Base-by-base conservation (phyloP, 2,329 filamentous ascomycete species). In the Epichloe elymi region DNA sequence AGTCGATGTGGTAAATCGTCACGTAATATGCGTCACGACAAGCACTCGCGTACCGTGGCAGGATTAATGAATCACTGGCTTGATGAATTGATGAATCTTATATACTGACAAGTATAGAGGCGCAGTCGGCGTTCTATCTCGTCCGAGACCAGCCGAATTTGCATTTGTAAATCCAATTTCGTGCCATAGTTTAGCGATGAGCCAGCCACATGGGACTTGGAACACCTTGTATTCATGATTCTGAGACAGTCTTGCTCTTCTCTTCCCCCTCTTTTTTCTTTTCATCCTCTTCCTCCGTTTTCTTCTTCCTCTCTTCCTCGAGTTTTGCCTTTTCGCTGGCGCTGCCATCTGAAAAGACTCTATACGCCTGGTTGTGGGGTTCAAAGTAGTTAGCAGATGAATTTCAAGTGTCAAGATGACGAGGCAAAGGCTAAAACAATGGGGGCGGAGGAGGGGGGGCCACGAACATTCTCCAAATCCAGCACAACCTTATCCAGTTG, bases 391-490 rank as follows among this genome's bases (percentile, higher is more conserved):
- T 19, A 39, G 46, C 46, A n/a, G 20, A n/a, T 23, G 3, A 43
- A 11, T n/a, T 5, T 45, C 14, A 38, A 15, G 14, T 38, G n/a
- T n/a, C 5, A 17, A 20, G n/a, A 42, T 11, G 8, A 30, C 26
- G 10, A 30, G 26, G 8, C 26, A 30, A 30, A 10, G 26, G 26
- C 26, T 30, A 42, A 42, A 19, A 20, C 40, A 19, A 20, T 17
- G 4, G 30, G 17, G 3, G 7, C 19, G 19, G n/a, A n/a, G 7
- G 37, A 5, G 5, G 5, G 6, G 20, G 4, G 20, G 1, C 5
- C n/a, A 42, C 45, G 26, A 39, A 51, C 50, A 23, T 48, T n/a
- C 17, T 51, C 38, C 36, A 51, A 20, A 10, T 48, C 45, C 20
- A 39, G 3, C 7, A 48, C 33, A 3, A 51, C 35, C 20, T 48